These are phyloP conservation scores for Eutypa lata DNA, from an alignment of 2,329 filamentous ascomycete species.

Conservation along the genomic window DNA sequence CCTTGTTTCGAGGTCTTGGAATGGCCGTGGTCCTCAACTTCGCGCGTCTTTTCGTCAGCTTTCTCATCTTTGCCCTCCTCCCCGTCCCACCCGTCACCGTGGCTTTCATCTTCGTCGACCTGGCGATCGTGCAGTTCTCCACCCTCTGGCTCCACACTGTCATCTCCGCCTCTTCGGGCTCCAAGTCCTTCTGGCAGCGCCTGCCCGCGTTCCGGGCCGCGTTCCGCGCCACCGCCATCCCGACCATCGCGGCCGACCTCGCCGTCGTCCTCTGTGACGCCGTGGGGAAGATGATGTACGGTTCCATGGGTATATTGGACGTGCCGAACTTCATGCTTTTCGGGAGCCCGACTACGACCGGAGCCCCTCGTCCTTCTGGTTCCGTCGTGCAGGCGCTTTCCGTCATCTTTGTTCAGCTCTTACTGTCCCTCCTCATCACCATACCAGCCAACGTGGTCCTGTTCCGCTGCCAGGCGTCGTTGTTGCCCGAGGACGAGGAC, in stretches of 20 bases:
- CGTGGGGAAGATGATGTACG: slow-evolving; percentile 43
- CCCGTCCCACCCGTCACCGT: slow-evolving; percentile 38
- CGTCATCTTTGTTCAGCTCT: slow-evolving; percentile 40
- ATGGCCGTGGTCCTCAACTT: slow-evolving; percentile 38
- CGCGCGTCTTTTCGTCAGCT: slow-evolving; percentile 27
- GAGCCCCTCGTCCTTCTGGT: not conserved
- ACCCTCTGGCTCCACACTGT: slow-evolving; percentile 80
- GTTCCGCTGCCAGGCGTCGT: slow-evolving; percentile 76
- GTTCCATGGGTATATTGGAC: slow-evolving; percentile 43
- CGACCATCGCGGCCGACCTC: slow-evolving; percentile 59
- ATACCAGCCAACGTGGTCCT: slow-evolving; percentile 73
- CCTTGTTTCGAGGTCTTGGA: slow-evolving; percentile 64
- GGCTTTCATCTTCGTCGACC: slow-evolving; percentile 49
- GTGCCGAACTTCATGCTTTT: slow-evolving; percentile 26
- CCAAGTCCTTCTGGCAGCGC: slow-evolving; percentile 60
- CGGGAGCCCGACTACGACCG: too few relatives aligned
- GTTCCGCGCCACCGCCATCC: slow-evolving; percentile 64
- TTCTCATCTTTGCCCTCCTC: slow-evolving; percentile 38
- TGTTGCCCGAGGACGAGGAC: slow-evolving; percentile 73
- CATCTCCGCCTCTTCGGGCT: slow-evolving; percentile 60
- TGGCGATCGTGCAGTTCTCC: slow-evolving; percentile 64
- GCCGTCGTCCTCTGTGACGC: slow-evolving; percentile 45
- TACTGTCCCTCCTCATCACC: slow-evolving; percentile 56
- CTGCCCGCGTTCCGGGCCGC: slow-evolving; percentile 59
- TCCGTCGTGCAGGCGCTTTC: slow-evolving; percentile 37